Conservation (phyloP, 75 land plant genomes). For the Cupressus sempervirens region DNA sequence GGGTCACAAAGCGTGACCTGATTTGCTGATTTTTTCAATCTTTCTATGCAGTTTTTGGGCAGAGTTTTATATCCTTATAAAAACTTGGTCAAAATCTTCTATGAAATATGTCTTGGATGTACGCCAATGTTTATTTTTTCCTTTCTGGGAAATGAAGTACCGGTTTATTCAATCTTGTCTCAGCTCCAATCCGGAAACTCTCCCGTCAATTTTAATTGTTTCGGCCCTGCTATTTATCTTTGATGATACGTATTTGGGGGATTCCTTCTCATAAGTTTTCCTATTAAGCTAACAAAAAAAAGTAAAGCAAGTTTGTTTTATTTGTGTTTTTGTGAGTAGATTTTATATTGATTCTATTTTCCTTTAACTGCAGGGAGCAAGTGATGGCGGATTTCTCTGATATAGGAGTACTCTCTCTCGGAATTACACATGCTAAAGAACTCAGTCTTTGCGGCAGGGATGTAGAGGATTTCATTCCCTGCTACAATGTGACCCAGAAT, state of each 20-base stretch:
- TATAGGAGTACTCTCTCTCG: slow-evolving; percentile 33
- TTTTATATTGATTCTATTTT: neutral
- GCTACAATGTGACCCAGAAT: slow-evolving; percentile 53
- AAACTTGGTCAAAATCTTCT: neutral
- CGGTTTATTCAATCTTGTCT: neutral
- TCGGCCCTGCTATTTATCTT: neutral
- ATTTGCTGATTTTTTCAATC: neutral
- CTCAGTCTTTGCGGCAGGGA: slow-evolving; percentile 47
- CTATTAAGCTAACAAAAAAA: neutral
- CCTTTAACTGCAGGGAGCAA: slow-evolving; percentile 30
- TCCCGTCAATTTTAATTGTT: too few species aligned
- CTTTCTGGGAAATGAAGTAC: neutral
- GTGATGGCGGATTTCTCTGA: slow-evolving; percentile 40
- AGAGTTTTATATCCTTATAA: neutral
- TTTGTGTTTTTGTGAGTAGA: neutral
- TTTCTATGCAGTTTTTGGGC: neutral
- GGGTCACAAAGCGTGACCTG: neutral
- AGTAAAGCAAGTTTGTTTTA: neutral
- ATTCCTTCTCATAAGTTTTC: neutral
- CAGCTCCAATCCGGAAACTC: neutral
- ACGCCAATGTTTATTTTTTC: neutral
- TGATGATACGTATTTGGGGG: neutral
- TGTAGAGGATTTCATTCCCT: slow-evolving; percentile 63
- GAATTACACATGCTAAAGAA: slow-evolving; percentile 30
- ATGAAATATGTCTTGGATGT: neutral